Evolutionary conservation across 176 grass and related monocot species (phyloP), one percentile per base, ranked within the genome.

Genomic region (Juncus inflexus): DNA sequence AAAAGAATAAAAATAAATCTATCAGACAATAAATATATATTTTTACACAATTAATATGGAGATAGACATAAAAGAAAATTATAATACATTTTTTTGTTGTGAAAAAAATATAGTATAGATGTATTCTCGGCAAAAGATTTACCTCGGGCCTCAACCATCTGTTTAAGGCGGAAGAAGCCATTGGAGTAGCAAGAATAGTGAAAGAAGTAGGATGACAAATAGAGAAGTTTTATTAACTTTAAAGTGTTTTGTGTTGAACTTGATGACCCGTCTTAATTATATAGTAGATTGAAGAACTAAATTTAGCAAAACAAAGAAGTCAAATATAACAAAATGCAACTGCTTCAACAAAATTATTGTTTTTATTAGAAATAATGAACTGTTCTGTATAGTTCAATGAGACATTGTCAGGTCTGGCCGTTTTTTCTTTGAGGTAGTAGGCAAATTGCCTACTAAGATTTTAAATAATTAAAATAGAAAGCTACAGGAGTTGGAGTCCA

Each of bases 101-200:
- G 19, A 28, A 64, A 36, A 36, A 28, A 28, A 28, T 28, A 28
- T 28, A 28, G 0, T 28, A 28, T 28, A 1, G 2, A 19, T 28
- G 0, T 28, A 28, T 28, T 28, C 19, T 28, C 19, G 1, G 19
- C 45, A 42, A 8, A 47, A 66, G 37, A 50, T 28, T 66, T 66
- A 66, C 63, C 63, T 66, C 63, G 45, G 63, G 63, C 63, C 63
- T 66, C 42, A 66, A 51, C 63, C 63, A 66, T 66, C 40, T 66
- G 45, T 66, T 47, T 49, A 49, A 28, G 19, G 19, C 19, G 19
- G 19, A 28, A 28, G 19, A 28, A 28, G 19, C 19, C 19, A 28
- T 28, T 51, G n/a, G 63, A 66, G 42, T 40, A 66, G 63, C 63
- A 66, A 28, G 42, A 12, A 28, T 66, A 12, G 43, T 50, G 42